Conservation (phyloP, 140 eudicot species). For the Anethum foeniculum region DNA sequence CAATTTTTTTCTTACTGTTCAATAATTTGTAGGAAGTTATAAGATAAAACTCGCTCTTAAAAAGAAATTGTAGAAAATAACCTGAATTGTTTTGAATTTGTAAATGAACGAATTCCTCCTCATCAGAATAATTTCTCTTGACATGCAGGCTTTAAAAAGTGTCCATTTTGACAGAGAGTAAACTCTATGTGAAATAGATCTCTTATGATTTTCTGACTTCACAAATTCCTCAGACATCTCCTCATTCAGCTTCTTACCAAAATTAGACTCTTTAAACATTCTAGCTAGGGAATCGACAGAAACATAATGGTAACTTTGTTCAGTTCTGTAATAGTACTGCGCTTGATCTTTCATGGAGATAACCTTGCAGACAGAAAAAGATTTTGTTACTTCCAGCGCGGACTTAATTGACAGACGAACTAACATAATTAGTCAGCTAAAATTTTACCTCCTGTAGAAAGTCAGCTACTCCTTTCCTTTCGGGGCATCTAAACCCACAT, state of each 20-base stretch:
- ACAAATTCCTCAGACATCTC: slow-evolving; percentile 25
- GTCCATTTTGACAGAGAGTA: slow-evolving; percentile 43
- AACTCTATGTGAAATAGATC: slow-evolving; percentile 26
- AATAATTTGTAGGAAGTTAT: not conserved
- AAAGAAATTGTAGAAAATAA: slow-evolving; percentile 6
- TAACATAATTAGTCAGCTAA: not conserved
- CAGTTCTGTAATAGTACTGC: slow-evolving; percentile 39
- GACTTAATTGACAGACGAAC: not conserved
- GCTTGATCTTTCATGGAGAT: slow-evolving; percentile 59
- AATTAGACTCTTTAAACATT: slow-evolving; percentile 36
- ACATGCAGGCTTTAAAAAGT: slow-evolving; percentile 47
- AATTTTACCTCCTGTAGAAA: slow-evolving; percentile 59
- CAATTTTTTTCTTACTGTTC: not conserved
- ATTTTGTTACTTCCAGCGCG: not conserved
- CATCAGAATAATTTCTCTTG: slow-evolving; percentile 52
- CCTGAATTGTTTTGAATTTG: slow-evolving; percentile 50
- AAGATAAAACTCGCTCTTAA: not conserved
- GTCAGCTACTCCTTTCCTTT: slow-evolving; percentile 71
- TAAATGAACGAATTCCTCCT: slow-evolving; percentile 49
- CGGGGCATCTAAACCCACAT: slow-evolving; percentile 57
- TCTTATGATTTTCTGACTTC: slow-evolving; percentile 29
- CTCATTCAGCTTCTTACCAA: slow-evolving; percentile 37
- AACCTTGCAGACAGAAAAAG: slow-evolving; percentile 28
- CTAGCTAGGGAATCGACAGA: slow-evolving; percentile 30
- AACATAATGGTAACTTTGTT: slow-evolving; percentile 32